Evolutionary conservation across 179 eudicot species (phyloP).

Genomic region (Corrigiola litoralis): DNA sequence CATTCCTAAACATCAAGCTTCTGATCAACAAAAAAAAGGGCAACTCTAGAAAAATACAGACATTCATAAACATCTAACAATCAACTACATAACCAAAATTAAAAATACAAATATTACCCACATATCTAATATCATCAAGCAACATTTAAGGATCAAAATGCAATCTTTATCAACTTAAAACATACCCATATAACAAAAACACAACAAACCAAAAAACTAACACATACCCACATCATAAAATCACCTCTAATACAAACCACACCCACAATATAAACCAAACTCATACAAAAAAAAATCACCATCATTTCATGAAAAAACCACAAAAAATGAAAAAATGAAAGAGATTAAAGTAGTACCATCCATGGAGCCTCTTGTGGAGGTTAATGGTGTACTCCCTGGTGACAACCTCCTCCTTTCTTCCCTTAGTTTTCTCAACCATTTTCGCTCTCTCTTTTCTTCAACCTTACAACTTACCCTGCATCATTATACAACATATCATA

Average conservation of each 20-base stretch:
- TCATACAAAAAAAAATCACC: background rate
- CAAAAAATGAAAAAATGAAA: background rate
- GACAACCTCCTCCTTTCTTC: conserved; percentile 71
- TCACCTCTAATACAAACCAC: too few relatives aligned
- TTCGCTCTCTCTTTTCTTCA: background rate
- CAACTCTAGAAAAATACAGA: too few relatives aligned
- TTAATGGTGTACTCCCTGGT: conserved; percentile 72
- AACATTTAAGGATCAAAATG: too few relatives aligned
- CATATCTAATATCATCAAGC: too few relatives aligned
- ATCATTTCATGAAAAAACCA: background rate
- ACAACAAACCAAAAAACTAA: background rate
- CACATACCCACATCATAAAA: background rate
- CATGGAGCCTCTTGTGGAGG: conserved; percentile 70
- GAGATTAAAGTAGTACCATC: conserved; percentile 39
- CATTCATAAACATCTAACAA: too few relatives aligned
- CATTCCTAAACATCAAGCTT: too few relatives aligned
- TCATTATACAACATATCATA: background rate
- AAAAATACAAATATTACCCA: too few relatives aligned
- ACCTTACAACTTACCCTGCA: conserved; percentile 5
- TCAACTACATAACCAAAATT: too few relatives aligned
- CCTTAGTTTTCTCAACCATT: conserved; percentile 45
- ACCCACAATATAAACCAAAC: background rate
- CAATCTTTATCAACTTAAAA: too few relatives aligned
- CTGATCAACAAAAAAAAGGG: too few relatives aligned
- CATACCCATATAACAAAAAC: too few relatives aligned